These are phyloP conservation scores for Plectranthus barbatus DNA, from an alignment of 257 asterid species.

Conservation along the genomic window DNA sequence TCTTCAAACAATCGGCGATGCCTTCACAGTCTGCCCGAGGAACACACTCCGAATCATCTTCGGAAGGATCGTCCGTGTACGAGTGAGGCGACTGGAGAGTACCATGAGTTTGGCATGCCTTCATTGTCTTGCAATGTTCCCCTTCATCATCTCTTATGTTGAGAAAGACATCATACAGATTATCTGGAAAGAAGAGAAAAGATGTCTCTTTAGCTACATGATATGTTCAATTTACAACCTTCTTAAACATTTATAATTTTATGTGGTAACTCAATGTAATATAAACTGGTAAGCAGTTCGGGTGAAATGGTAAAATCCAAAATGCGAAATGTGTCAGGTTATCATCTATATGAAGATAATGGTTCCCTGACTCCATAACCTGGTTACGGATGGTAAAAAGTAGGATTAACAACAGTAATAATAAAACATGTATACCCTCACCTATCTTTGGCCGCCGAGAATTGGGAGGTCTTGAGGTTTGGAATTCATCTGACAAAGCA, in stretches of 20 bases:
- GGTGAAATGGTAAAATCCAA: too few species aligned
- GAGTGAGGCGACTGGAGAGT: slow-evolving; percentile 89
- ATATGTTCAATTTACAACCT: too few species aligned
- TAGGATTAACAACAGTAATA: background rate
- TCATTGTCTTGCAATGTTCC: slow-evolving; percentile 98
- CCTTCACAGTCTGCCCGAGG: slow-evolving; percentile 66
- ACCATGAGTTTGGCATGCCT: slow-evolving; percentile 88
- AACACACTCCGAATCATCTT: slow-evolving; percentile 34
- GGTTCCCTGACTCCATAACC: too few species aligned
- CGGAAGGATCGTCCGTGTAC: slow-evolving; percentile 8
- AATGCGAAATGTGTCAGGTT: too few species aligned
- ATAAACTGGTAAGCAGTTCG: too few species aligned
- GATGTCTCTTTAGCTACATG: too few species aligned
- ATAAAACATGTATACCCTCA: slow-evolving; percentile 14
- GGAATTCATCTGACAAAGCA: slow-evolving; percentile 75
- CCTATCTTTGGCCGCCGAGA: slow-evolving; percentile 88
- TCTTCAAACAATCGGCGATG: slow-evolving; percentile 61
- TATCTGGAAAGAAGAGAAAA: slow-evolving; percentile 41
- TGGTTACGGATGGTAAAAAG: too few species aligned
- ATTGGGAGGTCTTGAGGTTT: slow-evolving; percentile 71
- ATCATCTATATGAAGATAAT: too few species aligned
- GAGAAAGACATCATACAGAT: slow-evolving; percentile 70
- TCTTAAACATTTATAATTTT: too few species aligned
- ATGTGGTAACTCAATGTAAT: too few species aligned
- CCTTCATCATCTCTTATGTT: slow-evolving; percentile 96